These are phyloP conservation scores for Macrolepiota dolichaula DNA, from an alignment of 768 basidiomycete genomes.

Conservation along the genomic window DNA sequence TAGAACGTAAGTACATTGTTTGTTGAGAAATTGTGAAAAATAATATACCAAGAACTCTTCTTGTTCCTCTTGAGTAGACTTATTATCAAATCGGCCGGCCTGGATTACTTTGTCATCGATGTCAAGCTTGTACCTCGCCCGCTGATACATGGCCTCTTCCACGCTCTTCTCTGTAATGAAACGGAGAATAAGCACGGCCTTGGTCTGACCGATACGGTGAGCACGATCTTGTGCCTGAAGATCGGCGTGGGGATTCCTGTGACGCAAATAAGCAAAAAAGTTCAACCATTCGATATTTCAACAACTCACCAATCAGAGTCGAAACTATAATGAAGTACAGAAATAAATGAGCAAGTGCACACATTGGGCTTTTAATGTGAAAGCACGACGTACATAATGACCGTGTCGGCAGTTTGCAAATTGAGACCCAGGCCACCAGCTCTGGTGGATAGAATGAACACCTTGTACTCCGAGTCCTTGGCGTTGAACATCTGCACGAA, in stretches of 20 bases:
- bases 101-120: conserved; percentile 99
- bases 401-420: conserved; percentile 93
- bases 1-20: conserved; percentile 6
- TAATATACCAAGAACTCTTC: conserved; percentile 90
- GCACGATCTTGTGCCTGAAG: conserved; percentile 99
- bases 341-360: background rate
- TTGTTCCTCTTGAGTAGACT: conserved; percentile 96
- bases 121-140: conserved; percentile 93
- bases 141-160: conserved; percentile 95
- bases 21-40: too few species aligned
- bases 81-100: conserved; percentile 98
- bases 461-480: conserved; percentile 80
- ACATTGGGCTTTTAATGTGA: background rate
- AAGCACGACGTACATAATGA: conserved; percentile 72
- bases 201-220: conserved; percentile 99
- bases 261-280: conserved; percentile 26
- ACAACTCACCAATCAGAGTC: conserved; percentile 60
- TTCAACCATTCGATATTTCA: conserved; percentile 16
- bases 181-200: conserved; percentile 92
- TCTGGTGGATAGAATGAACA: conserved; percentile 92
- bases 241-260: conserved; percentile 94
- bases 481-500: conserved; percentile 88
- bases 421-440: conserved; percentile 94
- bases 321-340: conserved; percentile 43
- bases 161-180: conserved; percentile 98